Percentiles rank a stretch among this genome's conserved stretches.
Conservation (phyloP, 208 protist species). For the Crithidia brevicula region DNA sequence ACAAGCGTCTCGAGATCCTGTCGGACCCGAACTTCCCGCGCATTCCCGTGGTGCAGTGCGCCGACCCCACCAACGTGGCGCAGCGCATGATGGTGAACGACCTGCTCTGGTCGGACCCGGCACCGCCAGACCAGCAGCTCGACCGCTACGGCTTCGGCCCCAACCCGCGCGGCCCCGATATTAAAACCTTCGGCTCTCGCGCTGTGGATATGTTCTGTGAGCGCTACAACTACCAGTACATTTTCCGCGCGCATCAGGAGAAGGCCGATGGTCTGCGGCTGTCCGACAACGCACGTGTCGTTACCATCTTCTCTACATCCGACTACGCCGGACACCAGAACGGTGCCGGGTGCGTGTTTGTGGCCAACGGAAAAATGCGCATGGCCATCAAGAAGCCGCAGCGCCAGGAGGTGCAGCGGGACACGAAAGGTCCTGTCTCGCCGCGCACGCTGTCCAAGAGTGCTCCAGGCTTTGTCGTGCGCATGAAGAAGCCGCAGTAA, state of each 20-base stretch:
- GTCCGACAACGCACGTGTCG: slow-evolving; percentile 88
- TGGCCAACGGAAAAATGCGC: slow-evolving; percentile 84
- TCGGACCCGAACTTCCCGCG: slow-evolving; percentile 86
- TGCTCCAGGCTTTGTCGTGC: slow-evolving; percentile 65
- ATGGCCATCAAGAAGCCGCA: slow-evolving; percentile 93
- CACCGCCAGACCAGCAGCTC: slow-evolving; percentile 79
- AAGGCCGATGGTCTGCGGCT: slow-evolving; percentile 91
- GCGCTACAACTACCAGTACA: slow-evolving; percentile 93
- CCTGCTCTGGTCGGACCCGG: slow-evolving; percentile 90
- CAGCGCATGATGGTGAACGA: slow-evolving; percentile 93
- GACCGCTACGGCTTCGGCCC: slow-evolving; percentile 91
- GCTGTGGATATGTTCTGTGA: slow-evolving; percentile 94
- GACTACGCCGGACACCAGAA: slow-evolving; percentile 93
- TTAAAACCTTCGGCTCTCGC: slow-evolving; percentile 89
- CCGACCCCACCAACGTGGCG: slow-evolving; percentile 79
- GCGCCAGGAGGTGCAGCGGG: slow-evolving; percentile 59
- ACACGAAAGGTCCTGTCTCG: slow-evolving; percentile 66
- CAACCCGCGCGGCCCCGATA: slow-evolving; percentile 88
- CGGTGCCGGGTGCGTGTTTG: slow-evolving; percentile 87
- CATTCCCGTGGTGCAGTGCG: slow-evolving; percentile 86
- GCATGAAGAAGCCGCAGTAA: slow-evolving; percentile 66
- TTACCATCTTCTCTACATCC: slow-evolving; percentile 94
- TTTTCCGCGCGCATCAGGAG: slow-evolving; percentile 94
- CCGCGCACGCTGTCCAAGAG: slow-evolving; percentile 73
- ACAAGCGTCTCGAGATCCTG: slow-evolving; percentile 87